phyloP scores from a whole-genome alignment of 805 yeast species.

The Suhomyces xylopsoci region DNA sequence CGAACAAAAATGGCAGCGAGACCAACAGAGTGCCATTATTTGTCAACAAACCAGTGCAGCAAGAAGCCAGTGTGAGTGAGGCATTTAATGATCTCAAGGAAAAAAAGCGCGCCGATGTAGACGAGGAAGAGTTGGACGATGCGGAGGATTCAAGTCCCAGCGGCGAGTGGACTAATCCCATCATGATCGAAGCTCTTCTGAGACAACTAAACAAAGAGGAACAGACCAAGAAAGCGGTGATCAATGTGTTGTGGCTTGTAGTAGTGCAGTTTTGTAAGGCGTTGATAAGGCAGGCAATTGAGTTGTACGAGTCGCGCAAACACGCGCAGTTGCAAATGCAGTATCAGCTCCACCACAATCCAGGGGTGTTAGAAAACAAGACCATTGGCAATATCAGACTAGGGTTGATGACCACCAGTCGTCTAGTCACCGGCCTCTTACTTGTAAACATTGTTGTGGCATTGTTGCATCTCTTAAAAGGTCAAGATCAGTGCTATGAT shows the following conservation, averaged over 20 bases:
- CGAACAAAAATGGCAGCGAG: neutral
- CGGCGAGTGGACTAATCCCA: slow-evolving; percentile 40
- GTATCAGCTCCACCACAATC: slow-evolving; percentile 7
- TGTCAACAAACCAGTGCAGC: neutral
- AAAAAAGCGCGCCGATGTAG: neutral
- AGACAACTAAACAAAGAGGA: slow-evolving; percentile 44
- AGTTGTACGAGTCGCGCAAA: slow-evolving; percentile 3
- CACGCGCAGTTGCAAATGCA: slow-evolving; percentile 13
- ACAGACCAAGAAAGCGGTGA: slow-evolving; percentile 31
- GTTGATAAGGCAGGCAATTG: neutral
- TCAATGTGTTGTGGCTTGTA: slow-evolving; percentile 24
- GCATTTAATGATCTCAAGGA: neutral
- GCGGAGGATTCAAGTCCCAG: slow-evolving; percentile 6
- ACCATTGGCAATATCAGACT: slow-evolving; percentile 5
- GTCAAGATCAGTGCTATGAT: slow-evolving; percentile 50
- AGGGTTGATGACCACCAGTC: slow-evolving; percentile 3
- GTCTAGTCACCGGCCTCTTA: slow-evolving; percentile 20
- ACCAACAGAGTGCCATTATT: slow-evolving; percentile 5
- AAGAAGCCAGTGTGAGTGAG: neutral
- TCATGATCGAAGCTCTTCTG: slow-evolving; percentile 41
- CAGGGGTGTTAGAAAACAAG: neutral
- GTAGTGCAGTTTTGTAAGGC: slow-evolving; percentile 22
- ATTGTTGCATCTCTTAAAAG: slow-evolving; percentile 29
- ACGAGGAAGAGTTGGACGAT: slow-evolving; percentile 9
- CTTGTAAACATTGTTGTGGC: slow-evolving; percentile 25